Evolutionary conservation across 495 filamentous ascomycete genomes (phyloP).

Genomic region (Hypoxylon trugodes): DNA sequence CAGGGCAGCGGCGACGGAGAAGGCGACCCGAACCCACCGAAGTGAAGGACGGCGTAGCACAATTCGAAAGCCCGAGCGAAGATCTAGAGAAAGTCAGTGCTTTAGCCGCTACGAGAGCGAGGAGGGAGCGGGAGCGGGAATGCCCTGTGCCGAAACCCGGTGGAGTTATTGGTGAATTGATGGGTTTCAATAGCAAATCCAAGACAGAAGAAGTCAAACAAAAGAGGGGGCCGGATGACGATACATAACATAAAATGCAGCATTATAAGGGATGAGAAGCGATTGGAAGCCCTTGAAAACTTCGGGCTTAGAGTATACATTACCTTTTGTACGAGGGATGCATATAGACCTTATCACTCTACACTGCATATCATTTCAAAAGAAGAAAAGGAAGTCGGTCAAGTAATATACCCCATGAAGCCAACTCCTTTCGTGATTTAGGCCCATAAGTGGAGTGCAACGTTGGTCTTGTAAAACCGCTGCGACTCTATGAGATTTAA

Average conservation of each 20-base stretch:
- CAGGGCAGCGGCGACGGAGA: constrained; percentile 53
- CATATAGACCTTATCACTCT: background rate
- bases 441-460: too few species aligned
- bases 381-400: too few species aligned
- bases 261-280: background rate
- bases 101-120: constrained; percentile 36
- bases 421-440: too few species aligned
- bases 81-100: constrained; percentile 23
- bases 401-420: too few species aligned
- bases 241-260: constrained; percentile 24
- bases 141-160: constrained; percentile 88
- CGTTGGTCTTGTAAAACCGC: too few species aligned
- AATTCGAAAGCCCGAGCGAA: constrained; percentile 36
- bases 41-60: constrained; percentile 50
- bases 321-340: background rate
- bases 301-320: background rate
- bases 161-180: constrained; percentile 74
- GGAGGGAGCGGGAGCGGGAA: constrained; percentile 56
- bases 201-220: constrained; percentile 22
- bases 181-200: constrained; percentile 69
- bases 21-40: constrained; percentile 40
- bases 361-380: background rate
- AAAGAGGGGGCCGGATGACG: constrained; percentile 3
- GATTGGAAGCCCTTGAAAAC: background rate
- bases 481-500: too few species aligned